phyloP scores from a whole-genome alignment of 23 red algal species.

The Gracilaria domingensis region DNA sequence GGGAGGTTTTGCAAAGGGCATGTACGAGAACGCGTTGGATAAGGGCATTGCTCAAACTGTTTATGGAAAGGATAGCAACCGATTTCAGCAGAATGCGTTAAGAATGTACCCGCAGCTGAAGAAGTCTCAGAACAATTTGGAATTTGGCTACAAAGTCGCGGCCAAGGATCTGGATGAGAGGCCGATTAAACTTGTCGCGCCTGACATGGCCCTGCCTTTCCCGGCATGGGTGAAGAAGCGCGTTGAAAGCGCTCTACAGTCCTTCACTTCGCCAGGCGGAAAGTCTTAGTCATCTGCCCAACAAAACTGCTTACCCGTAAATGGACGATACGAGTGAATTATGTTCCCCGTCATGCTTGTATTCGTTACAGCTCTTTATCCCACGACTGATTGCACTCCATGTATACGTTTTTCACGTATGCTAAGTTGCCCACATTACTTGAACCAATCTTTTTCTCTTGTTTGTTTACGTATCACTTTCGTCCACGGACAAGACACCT shows the following conservation, averaged over 20 bases:
- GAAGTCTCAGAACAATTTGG: constrained; percentile 65
- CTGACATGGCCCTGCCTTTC: constrained; percentile 79
- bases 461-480: constrained; percentile 3
- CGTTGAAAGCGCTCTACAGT: constrained; percentile 58
- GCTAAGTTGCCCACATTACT: no score
- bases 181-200: constrained; percentile 66
- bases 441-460: neutral
- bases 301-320: neutral
- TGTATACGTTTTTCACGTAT: no score
- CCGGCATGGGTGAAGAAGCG: constrained; percentile 78
- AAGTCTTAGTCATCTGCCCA: neutral
- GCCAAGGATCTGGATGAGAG: constrained; percentile 78
- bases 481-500: constrained; percentile 3
- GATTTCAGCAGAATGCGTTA: constrained; percentile 75
- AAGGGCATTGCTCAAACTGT: constrained; percentile 93
- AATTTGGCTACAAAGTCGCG: constrained; percentile 88
- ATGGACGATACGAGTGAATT: neutral
- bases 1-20: constrained; percentile 64
- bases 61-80: constrained; percentile 79
- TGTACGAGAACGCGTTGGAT: constrained; percentile 94
- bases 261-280: neutral
- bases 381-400: no score
- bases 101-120: constrained; percentile 89
- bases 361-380: no score
- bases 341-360: neutral